Base-by-base conservation (phyloP, 257 asterid species). In the Thymus quinquecostatus region DNA sequence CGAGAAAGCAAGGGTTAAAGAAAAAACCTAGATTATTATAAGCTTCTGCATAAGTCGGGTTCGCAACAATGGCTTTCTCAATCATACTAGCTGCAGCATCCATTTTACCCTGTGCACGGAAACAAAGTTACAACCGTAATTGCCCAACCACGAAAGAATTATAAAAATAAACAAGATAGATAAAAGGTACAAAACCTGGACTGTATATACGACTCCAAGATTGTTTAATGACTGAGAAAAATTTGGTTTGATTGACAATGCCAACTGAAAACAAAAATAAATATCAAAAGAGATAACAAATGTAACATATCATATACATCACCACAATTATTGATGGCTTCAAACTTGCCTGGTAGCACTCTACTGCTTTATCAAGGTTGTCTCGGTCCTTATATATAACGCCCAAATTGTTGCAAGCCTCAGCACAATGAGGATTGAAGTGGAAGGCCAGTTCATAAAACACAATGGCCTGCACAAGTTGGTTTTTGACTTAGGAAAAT, bases 31-130 rank as follows among this genome's bases (percentile, higher is more conserved):
- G 80, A 79, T 95, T 95, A 74, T 95, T 95, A 70, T 95, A 95
- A 61, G 99, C 99, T 81, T 95, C 99, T n/a, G 99, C 99, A 81
- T 95, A 95, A 64, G 96, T 87, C n/a, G 99, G 99, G 77, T 95
- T 95, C 48, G 99, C 98, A 69, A 84, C 86, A 75, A 95, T 95
- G 76, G 99, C 98, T 83, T 92, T 95, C 85, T 95, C 96, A 79
- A 95, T 89, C 97, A 95, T 90, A 87, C 87, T 86, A 7, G 96
- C 96, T 66, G 99, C 98, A 76, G 96, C 97, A 85, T 92, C 99
- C 96, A 95, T 92, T 90, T 95, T 95, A 55, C 99, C 99, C 99
- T 95, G 88, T 59, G 60, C 57, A 64, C 64, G 69, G 58, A 66
- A 62, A 74, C 29, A 70, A 65, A 75, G 71, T 63, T 12, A 47